Evolutionary conservation across 805 yeast species (phyloP), one percentile per base, ranked within the genome.

Genomic region (Schwanniomyces polymorphus): DNA sequence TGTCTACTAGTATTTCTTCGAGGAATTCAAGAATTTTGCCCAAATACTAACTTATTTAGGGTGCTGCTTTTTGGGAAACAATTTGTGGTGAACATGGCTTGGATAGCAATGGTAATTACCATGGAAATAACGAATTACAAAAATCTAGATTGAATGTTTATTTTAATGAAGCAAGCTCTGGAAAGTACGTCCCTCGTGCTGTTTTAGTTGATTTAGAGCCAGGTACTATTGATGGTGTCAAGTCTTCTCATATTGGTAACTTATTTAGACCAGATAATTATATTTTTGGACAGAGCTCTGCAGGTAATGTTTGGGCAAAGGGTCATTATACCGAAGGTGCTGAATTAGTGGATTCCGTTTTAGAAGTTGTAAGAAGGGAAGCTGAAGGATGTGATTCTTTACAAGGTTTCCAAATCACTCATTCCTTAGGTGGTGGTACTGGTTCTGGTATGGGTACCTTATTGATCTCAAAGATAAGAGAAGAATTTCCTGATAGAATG

Each of bases 241-340:
- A 85, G 64, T 74, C 87, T 44, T 88, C 96, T 4, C 73, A 78
- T n/a, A 85, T 85, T 60, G 97, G 97, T 53, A 82, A 85, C 64
- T 74, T 91, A 56, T 91, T 89, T 71, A 86, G 97, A 72, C 97
- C 97, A 27, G 97, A 91, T 66, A 90, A 90, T 74, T 84, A 82
- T 60, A 86, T 91, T 53, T 87, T 82, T 63, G 97, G 97, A 42
- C 95, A 89, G 69, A 82, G 91, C 26, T 88, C 96, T 25, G 97
- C 97, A 1, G 97, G 97, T 60, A 91, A 91, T 63, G 95, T 88
- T 59, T 91, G 97, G 97, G 97, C 97, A 46, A 91, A 90, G 69
- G 97, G 97, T 64, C 94, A 88, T 73, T 91, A 91, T 76, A 91
- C 97, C 33, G 97, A 91, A 70, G 97, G 97, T 59, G 96, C 97